Evolutionary conservation across 192 early-diverging fungal species (phyloP).

Genomic region (Gamsiella multidivaricata): DNA sequence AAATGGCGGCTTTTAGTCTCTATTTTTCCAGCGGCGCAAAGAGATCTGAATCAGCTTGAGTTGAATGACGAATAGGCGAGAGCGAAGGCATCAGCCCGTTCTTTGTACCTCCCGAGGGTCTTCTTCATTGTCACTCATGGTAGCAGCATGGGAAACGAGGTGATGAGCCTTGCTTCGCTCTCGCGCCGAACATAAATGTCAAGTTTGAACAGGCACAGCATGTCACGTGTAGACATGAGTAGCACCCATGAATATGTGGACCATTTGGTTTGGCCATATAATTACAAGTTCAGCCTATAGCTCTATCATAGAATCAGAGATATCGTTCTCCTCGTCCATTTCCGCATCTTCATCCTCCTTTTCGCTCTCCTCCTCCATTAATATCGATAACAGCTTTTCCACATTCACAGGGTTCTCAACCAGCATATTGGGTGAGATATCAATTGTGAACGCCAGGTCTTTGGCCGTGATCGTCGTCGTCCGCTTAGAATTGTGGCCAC

Average conservation of each 20-base stretch:
- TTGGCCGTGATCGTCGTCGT: constrained; percentile 58
- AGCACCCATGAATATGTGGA: not conserved
- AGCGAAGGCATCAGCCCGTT: not conserved
- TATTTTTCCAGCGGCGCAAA: not conserved
- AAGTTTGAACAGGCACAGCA: not conserved
- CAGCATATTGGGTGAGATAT: constrained; percentile 69
- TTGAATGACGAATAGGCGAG: not conserved
- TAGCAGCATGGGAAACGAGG: not conserved
- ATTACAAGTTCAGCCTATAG: too few relatives aligned
- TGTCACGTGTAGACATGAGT: not conserved
- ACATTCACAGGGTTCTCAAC: constrained; percentile 73
- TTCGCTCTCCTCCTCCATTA: constrained; percentile 63
- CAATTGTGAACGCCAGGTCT: constrained; percentile 74
- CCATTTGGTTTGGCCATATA: too few relatives aligned
- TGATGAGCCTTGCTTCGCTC: too few relatives aligned
- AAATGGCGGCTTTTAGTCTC: constrained; percentile 57
- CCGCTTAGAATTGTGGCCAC: constrained; percentile 13
- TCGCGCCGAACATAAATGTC: not conserved
- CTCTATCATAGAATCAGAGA: constrained; percentile 40
- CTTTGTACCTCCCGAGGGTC: constrained; percentile 33
- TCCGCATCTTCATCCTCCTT: constrained; percentile 59
- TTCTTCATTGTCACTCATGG: constrained; percentile 41
- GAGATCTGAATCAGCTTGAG: too few relatives aligned
- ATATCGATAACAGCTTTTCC: constrained; percentile 61
- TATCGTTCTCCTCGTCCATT: constrained; percentile 48